Evolutionary conservation across 768 basidiomycete species (phyloP).

Genomic region (Naematelia aurantialba): DNA sequence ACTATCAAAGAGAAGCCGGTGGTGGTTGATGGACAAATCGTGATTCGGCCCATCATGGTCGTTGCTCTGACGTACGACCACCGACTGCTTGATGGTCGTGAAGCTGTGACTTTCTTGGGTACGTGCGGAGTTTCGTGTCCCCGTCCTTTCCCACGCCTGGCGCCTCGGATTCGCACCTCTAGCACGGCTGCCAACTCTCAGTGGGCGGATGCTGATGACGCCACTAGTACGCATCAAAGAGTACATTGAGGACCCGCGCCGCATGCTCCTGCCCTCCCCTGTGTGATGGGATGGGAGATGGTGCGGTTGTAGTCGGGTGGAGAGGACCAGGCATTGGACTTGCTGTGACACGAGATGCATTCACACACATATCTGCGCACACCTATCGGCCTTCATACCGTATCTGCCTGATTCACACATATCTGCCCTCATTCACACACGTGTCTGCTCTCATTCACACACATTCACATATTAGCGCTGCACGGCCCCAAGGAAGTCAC

Average conservation of each 20-base stretch:
- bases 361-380: not conserved
- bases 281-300: conserved; percentile 11
- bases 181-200: not conserved
- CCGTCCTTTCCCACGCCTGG: not conserved
- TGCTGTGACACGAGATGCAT: not conserved
- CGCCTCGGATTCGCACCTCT: not conserved
- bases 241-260: conserved; percentile 89
- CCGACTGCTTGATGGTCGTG: conserved; percentile 87
- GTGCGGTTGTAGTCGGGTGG: not conserved
- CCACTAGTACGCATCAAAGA: conserved; percentile 77
- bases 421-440: not conserved
- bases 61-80: conserved; percentile 88
- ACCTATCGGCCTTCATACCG: too few relatives aligned
- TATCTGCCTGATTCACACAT: too few relatives aligned
- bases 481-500: too few relatives aligned
- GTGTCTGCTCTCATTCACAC: not conserved
- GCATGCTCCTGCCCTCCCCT: conserved; percentile 59
- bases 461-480: too few relatives aligned
- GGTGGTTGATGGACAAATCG: conserved; percentile 90
- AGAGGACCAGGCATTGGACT: not conserved
- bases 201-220: conserved; percentile 9
- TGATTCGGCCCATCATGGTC: conserved; percentile 89
- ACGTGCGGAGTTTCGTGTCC: too few relatives aligned
- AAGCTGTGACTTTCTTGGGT: conserved; percentile 98
- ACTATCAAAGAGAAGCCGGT: conserved; percentile 85